Percentiles rank a stretch among this genome's conserved stretches.
These are phyloP conservation scores for Cytospora piceae DNA, from an alignment of 2,329 filamentous ascomycete genomes.

Conservation along the genomic window DNA sequence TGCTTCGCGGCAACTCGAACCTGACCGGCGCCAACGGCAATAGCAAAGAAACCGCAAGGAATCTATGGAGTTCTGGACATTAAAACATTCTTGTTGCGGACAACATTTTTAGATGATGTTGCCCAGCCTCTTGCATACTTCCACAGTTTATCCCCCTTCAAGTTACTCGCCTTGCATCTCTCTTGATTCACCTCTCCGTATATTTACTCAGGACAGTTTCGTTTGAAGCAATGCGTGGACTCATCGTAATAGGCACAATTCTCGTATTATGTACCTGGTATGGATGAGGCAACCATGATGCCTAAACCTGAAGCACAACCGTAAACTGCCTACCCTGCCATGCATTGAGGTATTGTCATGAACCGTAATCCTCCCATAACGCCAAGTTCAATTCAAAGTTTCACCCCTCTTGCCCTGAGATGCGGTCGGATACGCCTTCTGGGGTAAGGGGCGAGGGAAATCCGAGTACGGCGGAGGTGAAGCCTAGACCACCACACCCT, in stretches of 20 bases:
- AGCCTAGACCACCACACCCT: slow-evolving; percentile 14
- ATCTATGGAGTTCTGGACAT: background rate
- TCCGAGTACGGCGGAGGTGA: background rate
- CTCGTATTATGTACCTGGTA: slow-evolving; percentile 3
- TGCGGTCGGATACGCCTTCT: background rate
- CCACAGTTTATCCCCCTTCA: background rate
- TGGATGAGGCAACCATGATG: slow-evolving; percentile 3
- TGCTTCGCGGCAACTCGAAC: background rate
- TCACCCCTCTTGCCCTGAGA: background rate
- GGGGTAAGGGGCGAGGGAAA: background rate
- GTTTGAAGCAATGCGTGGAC: background rate
- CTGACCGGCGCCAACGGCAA: background rate
- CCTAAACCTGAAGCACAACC: slow-evolving; percentile 2
- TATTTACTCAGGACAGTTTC: background rate
- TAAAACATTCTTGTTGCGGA: background rate
- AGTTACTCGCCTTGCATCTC: background rate
- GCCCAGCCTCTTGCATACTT: background rate
- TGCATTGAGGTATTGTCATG: slow-evolving; percentile 4
- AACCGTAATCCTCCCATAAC: slow-evolving; percentile 6
- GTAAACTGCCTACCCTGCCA: slow-evolving; percentile 5
- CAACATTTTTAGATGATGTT: background rate
- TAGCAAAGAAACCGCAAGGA: background rate
- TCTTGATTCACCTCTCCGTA: background rate
- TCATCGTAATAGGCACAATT: background rate
- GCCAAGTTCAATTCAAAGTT: slow-evolving; percentile 1